Base-by-base conservation (phyloP, 176 grass and related monocot species). In the Alloteropsis semialata region DNA sequence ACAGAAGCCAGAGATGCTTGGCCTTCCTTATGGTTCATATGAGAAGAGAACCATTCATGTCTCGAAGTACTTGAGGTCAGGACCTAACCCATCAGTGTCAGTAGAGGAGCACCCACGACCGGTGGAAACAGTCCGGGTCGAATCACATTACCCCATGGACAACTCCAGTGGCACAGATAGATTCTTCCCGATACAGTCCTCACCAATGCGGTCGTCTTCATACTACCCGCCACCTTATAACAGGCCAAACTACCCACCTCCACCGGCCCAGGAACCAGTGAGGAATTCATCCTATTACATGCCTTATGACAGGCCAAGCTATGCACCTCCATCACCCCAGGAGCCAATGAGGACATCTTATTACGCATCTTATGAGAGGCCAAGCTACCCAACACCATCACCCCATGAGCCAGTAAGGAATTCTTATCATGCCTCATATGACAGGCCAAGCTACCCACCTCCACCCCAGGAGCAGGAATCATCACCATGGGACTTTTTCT, bases 401-500 rank as follows among this genome's bases (percentile, higher is more conserved):
- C 85, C 90, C 48, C 85, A 91, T 74, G 86, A 92, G 49, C 84
- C 92, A 72, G 81, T 6, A 76, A 93, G 95, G 90, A 94, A 53
- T 87, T 89, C 79, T 71, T 90, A 82, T 73, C 82, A 82, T 0
- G 6, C 77, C 22, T 66, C 86, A 60, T 84, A 92, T 89, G 87
- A 90, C 70, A 86, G 87, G 36, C 82, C 90, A 42, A 75, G 58
- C 63, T 90, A 92, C 65, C 87, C 93, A 44, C 83, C 91, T 27
- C 67, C 80, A 54, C 89, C 91, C 49, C 89, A 96, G 82, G 85
- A 93, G n/a, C 83, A 85, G 19, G 88, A 89, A 86, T 63, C 88
- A 57, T 91, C 92, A 34, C 82, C 76, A 10, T 99, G 96, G 96
- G 93, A 99, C 59, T 94, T 84, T 41, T 93, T 99, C 59, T 96